Evolutionary conservation across 306 rosid species (phyloP).

Genomic region (Lotus japonicus): DNA sequence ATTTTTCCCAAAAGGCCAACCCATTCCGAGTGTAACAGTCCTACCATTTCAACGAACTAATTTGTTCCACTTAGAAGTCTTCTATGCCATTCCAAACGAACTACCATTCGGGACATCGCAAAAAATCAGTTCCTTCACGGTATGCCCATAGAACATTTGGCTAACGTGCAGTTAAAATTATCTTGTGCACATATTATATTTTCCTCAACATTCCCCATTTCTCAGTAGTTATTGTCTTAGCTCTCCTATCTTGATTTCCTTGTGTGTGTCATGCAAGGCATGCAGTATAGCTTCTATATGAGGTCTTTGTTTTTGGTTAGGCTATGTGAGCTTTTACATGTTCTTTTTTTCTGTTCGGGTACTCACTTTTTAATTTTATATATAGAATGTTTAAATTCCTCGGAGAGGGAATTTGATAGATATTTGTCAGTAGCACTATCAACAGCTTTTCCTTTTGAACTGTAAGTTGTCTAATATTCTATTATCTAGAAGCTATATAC

Average conservation of each 20-base stretch:
- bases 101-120: slow-evolving; percentile 52
- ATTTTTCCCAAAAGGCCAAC: slow-evolving; percentile 68
- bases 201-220: background rate
- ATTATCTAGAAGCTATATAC: background rate
- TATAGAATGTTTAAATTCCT: background rate
- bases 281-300: background rate
- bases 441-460: background rate
- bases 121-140: slow-evolving; percentile 63
- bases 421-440: background rate
- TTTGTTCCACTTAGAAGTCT: slow-evolving; percentile 67
- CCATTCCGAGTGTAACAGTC: slow-evolving; percentile 58
- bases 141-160: slow-evolving; percentile 29
- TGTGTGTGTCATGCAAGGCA: background rate
- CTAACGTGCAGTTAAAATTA: background rate
- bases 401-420: background rate
- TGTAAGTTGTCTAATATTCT: background rate
- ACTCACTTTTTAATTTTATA: background rate
- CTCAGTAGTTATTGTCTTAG: background rate
- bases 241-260: background rate
- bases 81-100: slow-evolving; percentile 56
- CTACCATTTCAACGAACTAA: slow-evolving; percentile 45
- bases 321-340: no score
- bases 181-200: background rate
- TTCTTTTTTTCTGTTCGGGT: background rate
- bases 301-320: no score